These are phyloP conservation scores for Apiospora sp. DNA, from an alignment of 2,329 filamentous ascomycete species.

Conservation along the genomic window DNA sequence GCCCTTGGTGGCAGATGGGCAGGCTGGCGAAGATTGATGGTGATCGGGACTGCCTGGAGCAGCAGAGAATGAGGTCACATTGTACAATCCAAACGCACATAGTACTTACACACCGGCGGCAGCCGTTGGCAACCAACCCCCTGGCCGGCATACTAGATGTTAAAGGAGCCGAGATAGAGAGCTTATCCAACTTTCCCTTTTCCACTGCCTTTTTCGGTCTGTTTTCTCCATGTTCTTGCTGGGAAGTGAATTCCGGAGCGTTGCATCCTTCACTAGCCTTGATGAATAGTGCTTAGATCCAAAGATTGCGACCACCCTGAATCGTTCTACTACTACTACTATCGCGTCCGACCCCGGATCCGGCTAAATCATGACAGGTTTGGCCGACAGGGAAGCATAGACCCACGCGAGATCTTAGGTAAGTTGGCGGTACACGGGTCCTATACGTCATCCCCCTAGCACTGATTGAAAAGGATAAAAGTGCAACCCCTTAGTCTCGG, in stretches of 20 bases:
- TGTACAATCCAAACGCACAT: neutral
- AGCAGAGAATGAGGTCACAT: neutral
- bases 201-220: neutral
- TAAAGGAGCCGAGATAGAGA: neutral
- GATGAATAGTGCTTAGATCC: neutral
- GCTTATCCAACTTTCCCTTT: neutral
- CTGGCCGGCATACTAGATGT: neutral
- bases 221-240: neutral
- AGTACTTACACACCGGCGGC: neutral
- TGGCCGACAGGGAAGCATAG: neutral
- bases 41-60: constrained; percentile 5
- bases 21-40: neutral
- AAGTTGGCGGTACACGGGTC: neutral
- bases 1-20: neutral
- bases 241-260: neutral
- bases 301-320: neutral
- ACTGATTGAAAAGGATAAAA: neutral
- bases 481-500: neutral
- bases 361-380: neutral
- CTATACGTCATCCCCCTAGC: neutral
- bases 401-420: neutral
- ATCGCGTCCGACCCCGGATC: constrained; percentile 14
- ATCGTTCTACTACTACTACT: neutral
- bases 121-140: neutral
- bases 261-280: neutral